phyloP scores from a whole-genome alignment of 2,329 filamentous ascomycete genomes.

The Sclerotinia glacialis region DNA sequence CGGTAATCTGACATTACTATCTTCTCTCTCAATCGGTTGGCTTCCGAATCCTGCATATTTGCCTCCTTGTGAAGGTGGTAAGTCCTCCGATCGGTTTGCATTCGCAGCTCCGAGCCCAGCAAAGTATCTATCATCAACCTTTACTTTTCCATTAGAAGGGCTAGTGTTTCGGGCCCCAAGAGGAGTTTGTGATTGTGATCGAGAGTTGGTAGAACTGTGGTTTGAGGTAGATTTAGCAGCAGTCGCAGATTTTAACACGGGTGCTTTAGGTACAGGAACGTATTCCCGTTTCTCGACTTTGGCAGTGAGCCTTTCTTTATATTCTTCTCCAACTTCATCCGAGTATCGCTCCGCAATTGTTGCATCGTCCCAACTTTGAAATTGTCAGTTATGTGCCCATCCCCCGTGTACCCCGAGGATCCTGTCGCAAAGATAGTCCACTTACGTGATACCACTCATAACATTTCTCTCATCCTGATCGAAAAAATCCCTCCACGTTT shows the following conservation, averaged over 20 bases:
- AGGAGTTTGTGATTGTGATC: slow-evolving; percentile 27
- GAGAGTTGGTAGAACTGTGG: slow-evolving; percentile 21
- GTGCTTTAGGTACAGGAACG: slow-evolving; percentile 64
- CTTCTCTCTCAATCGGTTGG: slow-evolving; percentile 51
- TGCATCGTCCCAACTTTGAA: slow-evolving; percentile 64
- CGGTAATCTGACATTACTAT: slow-evolving; percentile 52
- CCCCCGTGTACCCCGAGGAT: background rate
- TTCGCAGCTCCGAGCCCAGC: slow-evolving; percentile 81
- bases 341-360: slow-evolving; percentile 90
- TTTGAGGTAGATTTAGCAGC: slow-evolving; percentile 20
- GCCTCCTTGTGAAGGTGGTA: slow-evolving; percentile 87
- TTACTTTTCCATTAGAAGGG: slow-evolving; percentile 49
- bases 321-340: slow-evolving; percentile 88
- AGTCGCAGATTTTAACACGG: slow-evolving; percentile 15
- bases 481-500: slow-evolving; percentile 83
- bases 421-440: slow-evolving; percentile 14
- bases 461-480: slow-evolving; percentile 66
- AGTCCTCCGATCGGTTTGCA: slow-evolving; percentile 65
- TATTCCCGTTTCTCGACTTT: slow-evolving; percentile 89
- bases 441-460: slow-evolving; percentile 55
- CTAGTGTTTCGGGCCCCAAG: slow-evolving; percentile 29
- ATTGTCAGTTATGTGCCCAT: slow-evolving; percentile 20
- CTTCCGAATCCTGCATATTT: slow-evolving; percentile 92
- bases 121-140: slow-evolving; percentile 85
- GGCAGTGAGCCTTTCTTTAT: slow-evolving; percentile 82